Percentiles rank a stretch among this genome's conserved stretches.
These are phyloP conservation scores for Leptosphaerulina australis DNA, from an alignment of 2,329 filamentous ascomycete species.

Conservation along the genomic window DNA sequence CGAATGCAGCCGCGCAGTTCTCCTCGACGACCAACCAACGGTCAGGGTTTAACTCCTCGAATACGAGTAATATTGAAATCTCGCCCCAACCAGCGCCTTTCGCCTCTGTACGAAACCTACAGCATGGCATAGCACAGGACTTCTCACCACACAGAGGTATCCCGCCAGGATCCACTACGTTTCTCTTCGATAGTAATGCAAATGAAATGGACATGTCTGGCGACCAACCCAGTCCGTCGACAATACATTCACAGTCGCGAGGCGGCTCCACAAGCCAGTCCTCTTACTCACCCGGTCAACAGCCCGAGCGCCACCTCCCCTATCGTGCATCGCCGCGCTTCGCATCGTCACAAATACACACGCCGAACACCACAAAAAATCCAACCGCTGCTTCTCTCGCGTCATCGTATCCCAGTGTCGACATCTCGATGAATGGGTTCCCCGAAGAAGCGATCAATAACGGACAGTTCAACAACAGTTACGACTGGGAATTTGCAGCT, in stretches of 20 bases:
- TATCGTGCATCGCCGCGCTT: conserved; percentile 41
- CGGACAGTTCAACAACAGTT: conserved; percentile 27
- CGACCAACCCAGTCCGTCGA: conserved; percentile 44
- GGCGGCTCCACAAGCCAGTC: conserved; percentile 45
- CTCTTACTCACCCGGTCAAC: conserved; percentile 43
- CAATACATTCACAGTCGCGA: conserved; percentile 40
- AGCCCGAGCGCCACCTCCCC: conserved; percentile 32
- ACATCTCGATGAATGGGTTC: conserved; percentile 18
- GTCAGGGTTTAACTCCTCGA: conserved; percentile 34
- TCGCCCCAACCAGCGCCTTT: conserved; percentile 26
- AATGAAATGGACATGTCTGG: conserved; percentile 48
- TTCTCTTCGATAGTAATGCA: conserved; percentile 21
- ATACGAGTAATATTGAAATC: conserved; percentile 31
- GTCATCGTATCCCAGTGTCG: not conserved
- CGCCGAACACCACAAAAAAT: not conserved
- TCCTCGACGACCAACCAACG: conserved; percentile 19
- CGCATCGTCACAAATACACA: conserved; percentile 3
- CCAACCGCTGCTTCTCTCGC: not conserved
- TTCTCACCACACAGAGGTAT: conserved; percentile 3
- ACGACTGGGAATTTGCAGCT: conserved; percentile 43
- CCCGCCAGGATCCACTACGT: conserved; percentile 7
- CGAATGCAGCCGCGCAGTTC: not conserved
- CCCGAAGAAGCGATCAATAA: conserved; percentile 11
- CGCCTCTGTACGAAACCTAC: conserved; percentile 12
- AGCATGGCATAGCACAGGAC: conserved; percentile 7